Base-by-base conservation (phyloP, 768 basidiomycete species). In the Tylopilus cervinicoccineus region DNA sequence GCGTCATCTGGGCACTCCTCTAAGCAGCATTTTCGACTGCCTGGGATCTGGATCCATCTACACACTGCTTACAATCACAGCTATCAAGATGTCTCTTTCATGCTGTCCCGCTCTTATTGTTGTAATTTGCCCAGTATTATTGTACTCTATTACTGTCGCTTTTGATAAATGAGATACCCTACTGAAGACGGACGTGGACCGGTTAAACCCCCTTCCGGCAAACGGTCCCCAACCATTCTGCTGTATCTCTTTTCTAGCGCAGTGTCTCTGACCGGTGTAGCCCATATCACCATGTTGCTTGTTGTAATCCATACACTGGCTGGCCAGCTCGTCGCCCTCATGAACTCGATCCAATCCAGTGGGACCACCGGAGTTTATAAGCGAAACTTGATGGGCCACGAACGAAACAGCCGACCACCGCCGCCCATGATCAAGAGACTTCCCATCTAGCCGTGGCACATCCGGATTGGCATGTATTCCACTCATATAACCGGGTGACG, bases 1-100 rank as follows among this genome's bases (percentile, higher is more conserved):
- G 39, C 38, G 11, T 24, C 34, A 22, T 31, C 9, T 55, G 60
- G 62, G 36, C 38, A 3, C 42, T 49, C 12, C 32, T 59, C 16
- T 65, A 36, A 38, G 29, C 39, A 10, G 10, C 16, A 12, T 34
- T 38, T 44, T 51, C 43, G 34, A 23, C 27, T 26, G 23, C n/a
- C 31, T 19, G 22, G 45, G 34, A 42, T 34, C 43, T 45, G 43
- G 28, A 49, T 51, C 27, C 32, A 38, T 33, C 32, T 24, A 29
- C n/a, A 41, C 34, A 39, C 12, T 38, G 6, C 26, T 34, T 13
- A 11, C 17, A 2, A 16, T 19, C 33, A 23, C 32, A 11, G 23
- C 44, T 31, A 20, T 38, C 28, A 4, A 17, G 16, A 10, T 5
- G 23, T 19, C 22, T 10, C n/a, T 32, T 44, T 24, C 17, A 6